Conservation (phyloP, 306 rosid species). For the Pyrus bretschneideri region DNA sequence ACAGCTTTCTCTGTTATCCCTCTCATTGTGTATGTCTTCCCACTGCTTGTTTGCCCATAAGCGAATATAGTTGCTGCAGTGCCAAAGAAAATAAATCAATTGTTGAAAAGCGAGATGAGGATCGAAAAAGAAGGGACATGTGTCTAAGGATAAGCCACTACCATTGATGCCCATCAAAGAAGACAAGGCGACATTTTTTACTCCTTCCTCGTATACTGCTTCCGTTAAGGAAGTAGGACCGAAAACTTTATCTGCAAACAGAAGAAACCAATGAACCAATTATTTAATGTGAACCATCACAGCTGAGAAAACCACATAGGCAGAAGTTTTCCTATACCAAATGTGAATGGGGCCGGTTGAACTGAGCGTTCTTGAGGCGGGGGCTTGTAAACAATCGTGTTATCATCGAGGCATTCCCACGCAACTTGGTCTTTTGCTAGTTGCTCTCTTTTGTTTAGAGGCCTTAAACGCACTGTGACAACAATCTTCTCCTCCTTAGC, state of each 20-base stretch:
- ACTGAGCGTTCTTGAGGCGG: slow-evolving; percentile 53
- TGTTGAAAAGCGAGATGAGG: background rate
- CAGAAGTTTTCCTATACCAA: slow-evolving; percentile 47
- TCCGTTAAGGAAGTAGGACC: slow-evolving; percentile 67
- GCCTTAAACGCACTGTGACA: slow-evolving; percentile 89
- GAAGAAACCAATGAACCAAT: slow-evolving; percentile 10
- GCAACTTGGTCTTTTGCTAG: slow-evolving; percentile 88
- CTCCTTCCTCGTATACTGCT: slow-evolving; percentile 90
- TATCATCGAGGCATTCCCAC: slow-evolving; percentile 84
- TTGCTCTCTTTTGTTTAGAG: slow-evolving; percentile 81
- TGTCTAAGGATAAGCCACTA: slow-evolving; percentile 21
- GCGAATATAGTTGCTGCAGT: slow-evolving; percentile 90
- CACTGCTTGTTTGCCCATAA: slow-evolving; percentile 99
- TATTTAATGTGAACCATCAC: background rate
- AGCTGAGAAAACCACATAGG: background rate
- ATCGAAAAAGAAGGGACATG: background rate
- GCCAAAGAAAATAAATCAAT: slow-evolving; percentile 8
- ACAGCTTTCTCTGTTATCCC: slow-evolving; percentile 99
- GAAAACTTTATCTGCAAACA: slow-evolving; percentile 78
- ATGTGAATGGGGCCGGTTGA: slow-evolving; percentile 69
- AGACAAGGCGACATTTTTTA: slow-evolving; percentile 87
- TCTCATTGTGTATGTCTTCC: slow-evolving; percentile 97
- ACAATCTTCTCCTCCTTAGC: slow-evolving; percentile 88
- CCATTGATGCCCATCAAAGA: slow-evolving; percentile 95
- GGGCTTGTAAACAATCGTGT: slow-evolving; percentile 64